These are phyloP conservation scores for Vitis amurensis DNA, from an alignment of 164 flowering plant species.

Conservation along the genomic window DNA sequence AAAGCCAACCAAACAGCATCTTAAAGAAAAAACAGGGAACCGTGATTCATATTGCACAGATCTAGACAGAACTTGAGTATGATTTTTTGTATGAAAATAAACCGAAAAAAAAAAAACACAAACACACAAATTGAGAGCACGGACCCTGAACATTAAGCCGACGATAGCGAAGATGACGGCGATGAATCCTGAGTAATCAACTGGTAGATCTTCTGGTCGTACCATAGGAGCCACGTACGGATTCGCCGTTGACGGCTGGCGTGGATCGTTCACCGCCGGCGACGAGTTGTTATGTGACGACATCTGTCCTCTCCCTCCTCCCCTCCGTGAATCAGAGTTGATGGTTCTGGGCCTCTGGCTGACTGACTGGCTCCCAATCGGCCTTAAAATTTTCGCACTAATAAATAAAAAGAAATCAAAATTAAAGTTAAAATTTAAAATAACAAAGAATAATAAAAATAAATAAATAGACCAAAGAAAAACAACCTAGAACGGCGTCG, in stretches of 20 bases:
- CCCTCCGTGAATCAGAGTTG: background rate
- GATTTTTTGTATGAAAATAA: too few species aligned
- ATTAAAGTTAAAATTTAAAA: too few species aligned
- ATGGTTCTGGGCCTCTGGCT: background rate
- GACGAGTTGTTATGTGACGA: slow-evolving; percentile 35
- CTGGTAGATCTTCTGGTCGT: slow-evolving; percentile 70
- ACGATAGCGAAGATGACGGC: slow-evolving; percentile 74
- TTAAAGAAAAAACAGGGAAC: too few species aligned
- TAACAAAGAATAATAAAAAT: too few species aligned
- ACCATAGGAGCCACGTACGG: slow-evolving; percentile 48
- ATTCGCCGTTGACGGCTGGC: slow-evolving; percentile 80
- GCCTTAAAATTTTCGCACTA: too few species aligned
- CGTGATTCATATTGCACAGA: background rate
- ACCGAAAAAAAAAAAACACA: background rate
- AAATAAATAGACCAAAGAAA: too few species aligned
- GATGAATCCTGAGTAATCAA: slow-evolving; percentile 87
- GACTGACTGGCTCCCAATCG: background rate
- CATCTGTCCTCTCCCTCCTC: slow-evolving; percentile 26
- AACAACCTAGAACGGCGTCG: too few species aligned
- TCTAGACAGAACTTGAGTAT: background rate
- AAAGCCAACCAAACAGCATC: too few species aligned
- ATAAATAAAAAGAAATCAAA: too few species aligned
- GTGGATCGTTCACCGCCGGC: slow-evolving; percentile 62
- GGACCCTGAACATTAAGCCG: slow-evolving; percentile 88
- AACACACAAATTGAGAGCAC: slow-evolving; percentile 4